A percentile compares a stretch with the other conserved stretches of the same genome.
These are phyloP conservation scores for Lyophyllum semitale DNA, from an alignment of 768 basidiomycete species.

Conservation along the genomic window DNA sequence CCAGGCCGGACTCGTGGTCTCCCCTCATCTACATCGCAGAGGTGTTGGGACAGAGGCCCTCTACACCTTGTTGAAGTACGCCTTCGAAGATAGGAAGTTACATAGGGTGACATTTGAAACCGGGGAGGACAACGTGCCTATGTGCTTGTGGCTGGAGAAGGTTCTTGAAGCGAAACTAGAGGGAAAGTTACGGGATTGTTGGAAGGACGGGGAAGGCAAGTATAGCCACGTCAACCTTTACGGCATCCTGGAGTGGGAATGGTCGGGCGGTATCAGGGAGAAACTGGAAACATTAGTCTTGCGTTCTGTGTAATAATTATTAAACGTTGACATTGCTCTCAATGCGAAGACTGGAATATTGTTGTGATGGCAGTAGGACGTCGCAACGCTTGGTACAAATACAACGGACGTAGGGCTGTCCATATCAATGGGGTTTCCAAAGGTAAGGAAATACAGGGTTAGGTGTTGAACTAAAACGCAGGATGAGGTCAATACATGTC, in stretches of 20 bases:
- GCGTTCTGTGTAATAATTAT: not conserved
- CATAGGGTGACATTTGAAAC: constrained; percentile 47
- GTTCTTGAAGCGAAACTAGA: constrained; percentile 41
- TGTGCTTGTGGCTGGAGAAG: constrained; percentile 49
- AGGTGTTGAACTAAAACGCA: constrained; percentile 40
- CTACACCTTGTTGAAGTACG: constrained; percentile 38
- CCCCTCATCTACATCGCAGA: constrained; percentile 35
- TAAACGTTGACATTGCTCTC: not conserved
- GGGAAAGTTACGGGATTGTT: constrained; percentile 37
- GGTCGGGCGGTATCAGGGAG: constrained; percentile 34
- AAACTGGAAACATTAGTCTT: constrained; percentile 26
- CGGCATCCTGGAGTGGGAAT: constrained; percentile 44
- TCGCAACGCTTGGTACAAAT: not conserved
- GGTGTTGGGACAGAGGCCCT: constrained; percentile 47
- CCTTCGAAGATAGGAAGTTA: constrained; percentile 42
- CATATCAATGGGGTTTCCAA: not conserved
- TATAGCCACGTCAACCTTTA: constrained; percentile 42
- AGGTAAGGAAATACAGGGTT: constrained; percentile 13
- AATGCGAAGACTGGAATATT: not conserved
- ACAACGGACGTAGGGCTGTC: not conserved
- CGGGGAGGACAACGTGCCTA: constrained; percentile 38
- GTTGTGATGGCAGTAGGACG: not conserved
- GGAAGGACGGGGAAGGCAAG: constrained; percentile 36
- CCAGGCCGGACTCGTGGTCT: constrained; percentile 43
- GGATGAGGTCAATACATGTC: constrained; percentile 4